These are phyloP conservation scores for Phanerochaete sordida DNA, from an alignment of 768 basidiomycete genomes.

Conservation along the genomic window DNA sequence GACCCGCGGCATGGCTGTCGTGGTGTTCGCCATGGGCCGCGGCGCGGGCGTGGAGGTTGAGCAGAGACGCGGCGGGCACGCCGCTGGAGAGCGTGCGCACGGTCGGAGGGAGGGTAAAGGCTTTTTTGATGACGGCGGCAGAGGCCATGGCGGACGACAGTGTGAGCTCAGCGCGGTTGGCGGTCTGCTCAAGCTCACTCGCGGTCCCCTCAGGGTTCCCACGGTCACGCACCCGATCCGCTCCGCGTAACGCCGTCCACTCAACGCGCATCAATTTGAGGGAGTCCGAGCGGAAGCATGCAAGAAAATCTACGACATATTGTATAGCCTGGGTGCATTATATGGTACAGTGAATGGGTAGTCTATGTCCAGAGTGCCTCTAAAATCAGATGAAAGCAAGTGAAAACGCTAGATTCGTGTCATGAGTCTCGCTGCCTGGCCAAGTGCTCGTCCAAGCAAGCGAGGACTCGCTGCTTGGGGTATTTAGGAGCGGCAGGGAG, in stretches of 20 bases:
- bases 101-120: constrained; percentile 78
- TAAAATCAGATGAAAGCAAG: not conserved
- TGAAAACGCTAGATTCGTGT: not conserved
- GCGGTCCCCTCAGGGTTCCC: constrained; percentile 5
- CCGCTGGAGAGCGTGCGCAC: constrained; percentile 77
- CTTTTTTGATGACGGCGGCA: constrained; percentile 75
- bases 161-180: constrained; percentile 19
- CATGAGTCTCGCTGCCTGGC: constrained; percentile 22
- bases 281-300: not conserved
- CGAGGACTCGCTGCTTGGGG: constrained; percentile 54
- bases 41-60: constrained; percentile 71
- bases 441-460: constrained; percentile 56
- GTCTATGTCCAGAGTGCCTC: not conserved
- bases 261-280: constrained; percentile 8
- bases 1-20: constrained; percentile 34
- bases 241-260: constrained; percentile 13
- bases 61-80: constrained; percentile 68
- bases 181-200: constrained; percentile 15
- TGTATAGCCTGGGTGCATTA: not conserved
- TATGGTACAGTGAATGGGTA: not conserved
- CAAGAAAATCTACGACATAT: not conserved
- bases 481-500: constrained; percentile 52
- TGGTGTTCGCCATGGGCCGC: constrained; percentile 51
- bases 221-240: constrained; percentile 15
- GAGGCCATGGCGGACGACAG: constrained; percentile 51